These are phyloP conservation scores for Murraya paniculata DNA, from an alignment of 345 rosid species.

Conservation along the genomic window DNA sequence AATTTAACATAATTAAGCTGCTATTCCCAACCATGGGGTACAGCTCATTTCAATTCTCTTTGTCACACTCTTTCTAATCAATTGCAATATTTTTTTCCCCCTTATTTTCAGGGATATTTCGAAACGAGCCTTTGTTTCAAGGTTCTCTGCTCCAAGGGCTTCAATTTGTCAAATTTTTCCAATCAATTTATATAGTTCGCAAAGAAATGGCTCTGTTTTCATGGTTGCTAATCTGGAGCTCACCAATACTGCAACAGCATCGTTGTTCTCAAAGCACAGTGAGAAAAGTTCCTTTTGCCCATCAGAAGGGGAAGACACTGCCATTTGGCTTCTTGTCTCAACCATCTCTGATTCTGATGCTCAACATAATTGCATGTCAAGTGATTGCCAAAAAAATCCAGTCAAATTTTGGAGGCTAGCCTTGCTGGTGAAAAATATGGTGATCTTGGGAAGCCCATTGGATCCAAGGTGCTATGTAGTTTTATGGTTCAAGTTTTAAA, in stretches of 20 bases:
- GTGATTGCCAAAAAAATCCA: constrained; percentile 30
- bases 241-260: constrained; percentile 47
- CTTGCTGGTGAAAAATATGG: constrained; percentile 49
- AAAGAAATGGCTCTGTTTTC: constrained; percentile 30
- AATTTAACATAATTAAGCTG: not conserved
- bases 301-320: constrained; percentile 52
- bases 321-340: constrained; percentile 70
- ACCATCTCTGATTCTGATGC: constrained; percentile 36
- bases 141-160: constrained; percentile 52
- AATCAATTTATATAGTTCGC: constrained; percentile 55
- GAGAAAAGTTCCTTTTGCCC: constrained; percentile 36
- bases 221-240: constrained; percentile 28
- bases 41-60: not conserved
- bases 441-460: constrained; percentile 57
- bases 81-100: not conserved
- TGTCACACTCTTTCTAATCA: not conserved
- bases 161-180: constrained; percentile 58
- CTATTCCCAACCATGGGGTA: not conserved
- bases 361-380: constrained; percentile 29
- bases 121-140: constrained; percentile 47
- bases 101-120: constrained; percentile 63
- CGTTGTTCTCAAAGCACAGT: constrained; percentile 35
- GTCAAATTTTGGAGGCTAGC: constrained; percentile 70
- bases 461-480: constrained; percentile 58
- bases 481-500: constrained; percentile 10